Conservation (phyloP, 192 early-diverging fungal genomes). For the Funneliformis geosporum region DNA sequence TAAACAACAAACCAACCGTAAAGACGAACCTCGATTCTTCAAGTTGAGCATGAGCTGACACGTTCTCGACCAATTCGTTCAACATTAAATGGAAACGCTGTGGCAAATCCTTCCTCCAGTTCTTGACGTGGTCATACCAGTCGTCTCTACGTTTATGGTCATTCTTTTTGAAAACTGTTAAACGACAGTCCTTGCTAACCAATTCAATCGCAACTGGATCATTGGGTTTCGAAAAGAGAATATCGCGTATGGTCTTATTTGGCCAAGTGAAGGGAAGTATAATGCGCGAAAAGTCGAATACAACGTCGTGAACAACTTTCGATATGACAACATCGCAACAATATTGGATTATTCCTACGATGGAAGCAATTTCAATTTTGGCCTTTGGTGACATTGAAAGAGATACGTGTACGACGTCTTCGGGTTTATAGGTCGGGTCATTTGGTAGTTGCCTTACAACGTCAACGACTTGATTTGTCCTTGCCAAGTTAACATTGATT, state of each 20-base stretch:
- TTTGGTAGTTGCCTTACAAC: neutral
- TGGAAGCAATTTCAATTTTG: constrained; percentile 23
- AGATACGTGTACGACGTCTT: constrained; percentile 1
- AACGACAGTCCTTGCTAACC: constrained; percentile 29
- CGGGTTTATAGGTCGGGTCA: neutral
- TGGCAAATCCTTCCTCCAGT: constrained; percentile 28
- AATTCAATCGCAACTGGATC: constrained; percentile 25
- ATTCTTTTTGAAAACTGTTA: constrained; percentile 26
- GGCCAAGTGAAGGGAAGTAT: constrained; percentile 27
- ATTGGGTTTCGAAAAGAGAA: constrained; percentile 3
- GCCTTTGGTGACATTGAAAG: constrained; percentile 13
- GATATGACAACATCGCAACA: constrained; percentile 15
- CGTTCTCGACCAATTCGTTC: constrained; percentile 33
- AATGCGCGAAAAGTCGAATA: constrained; percentile 6
- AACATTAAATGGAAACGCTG: constrained; percentile 29
- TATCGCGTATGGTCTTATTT: constrained; percentile 22
- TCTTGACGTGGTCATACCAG: constrained; percentile 29
- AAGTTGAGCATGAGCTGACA: constrained; percentile 31
- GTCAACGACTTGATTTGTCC: neutral
- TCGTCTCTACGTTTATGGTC: constrained; percentile 16
- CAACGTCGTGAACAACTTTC: constrained; percentile 4
- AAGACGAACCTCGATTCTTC: constrained; percentile 22
- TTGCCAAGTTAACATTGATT: neutral
- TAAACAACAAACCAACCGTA: constrained; percentile 20
- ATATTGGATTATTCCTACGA: constrained; percentile 24